phyloP scores from a whole-genome alignment of 441 rosid genomes.

The Pelargonium cotyledonis region DNA sequence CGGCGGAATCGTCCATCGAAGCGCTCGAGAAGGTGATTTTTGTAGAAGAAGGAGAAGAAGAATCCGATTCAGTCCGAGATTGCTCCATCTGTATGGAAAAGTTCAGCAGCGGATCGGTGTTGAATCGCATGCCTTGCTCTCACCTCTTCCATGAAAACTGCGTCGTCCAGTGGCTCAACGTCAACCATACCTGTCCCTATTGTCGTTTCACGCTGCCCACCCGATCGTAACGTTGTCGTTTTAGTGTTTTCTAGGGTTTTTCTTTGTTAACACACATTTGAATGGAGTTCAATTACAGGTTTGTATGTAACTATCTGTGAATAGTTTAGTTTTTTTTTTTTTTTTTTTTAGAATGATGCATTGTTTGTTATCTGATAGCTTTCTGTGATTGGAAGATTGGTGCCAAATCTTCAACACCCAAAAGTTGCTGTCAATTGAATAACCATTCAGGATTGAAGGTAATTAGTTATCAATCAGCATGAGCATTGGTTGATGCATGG shows the following conservation, averaged over 20 bases:
- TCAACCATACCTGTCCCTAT: background rate
- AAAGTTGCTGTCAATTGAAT: too few species aligned
- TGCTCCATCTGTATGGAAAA: background rate
- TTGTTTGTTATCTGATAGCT: too few species aligned
- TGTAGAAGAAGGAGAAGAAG: background rate
- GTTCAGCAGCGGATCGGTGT: background rate
- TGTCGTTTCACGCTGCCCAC: background rate
- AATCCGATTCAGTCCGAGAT: background rate
- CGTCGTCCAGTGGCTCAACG: background rate
- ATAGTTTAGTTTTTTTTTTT: too few species aligned
- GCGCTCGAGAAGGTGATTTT: background rate
- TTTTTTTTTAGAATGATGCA: too few species aligned
- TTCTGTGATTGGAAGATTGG: too few species aligned
- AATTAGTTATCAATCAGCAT: too few species aligned
- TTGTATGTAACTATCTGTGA: too few species aligned
- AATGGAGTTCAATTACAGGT: too few species aligned
- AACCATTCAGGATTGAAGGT: too few species aligned
- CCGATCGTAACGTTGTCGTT: background rate
- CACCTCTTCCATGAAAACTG: constrained; percentile 1
- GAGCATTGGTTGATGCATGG: too few species aligned
- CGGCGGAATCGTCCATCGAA: background rate
- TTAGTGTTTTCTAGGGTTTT: background rate
- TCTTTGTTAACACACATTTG: too few species aligned
- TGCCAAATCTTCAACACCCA: too few species aligned
- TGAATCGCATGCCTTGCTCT: constrained; percentile 3